Percentiles rank a stretch among this genome's conserved stretches.
phyloP scores from a whole-genome alignment of 352 stramenopile genomes.

The Globisporangium viniferum region DNA sequence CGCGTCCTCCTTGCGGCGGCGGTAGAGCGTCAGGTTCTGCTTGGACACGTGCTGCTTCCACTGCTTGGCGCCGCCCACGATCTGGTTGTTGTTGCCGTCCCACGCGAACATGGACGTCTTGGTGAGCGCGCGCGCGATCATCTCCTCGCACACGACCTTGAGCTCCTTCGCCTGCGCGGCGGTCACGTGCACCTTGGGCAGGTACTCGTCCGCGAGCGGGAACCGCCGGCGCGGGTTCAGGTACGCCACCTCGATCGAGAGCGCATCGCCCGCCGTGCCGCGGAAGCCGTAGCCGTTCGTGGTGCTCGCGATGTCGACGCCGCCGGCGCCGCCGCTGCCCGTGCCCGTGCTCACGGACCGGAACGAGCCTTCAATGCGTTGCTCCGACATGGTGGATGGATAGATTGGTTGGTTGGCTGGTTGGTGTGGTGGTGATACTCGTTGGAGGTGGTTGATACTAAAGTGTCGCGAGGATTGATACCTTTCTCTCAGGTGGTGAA shows the following conservation, averaged over 20 bases:
- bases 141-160: constrained; percentile 42
- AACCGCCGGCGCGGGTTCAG: constrained; percentile 59
- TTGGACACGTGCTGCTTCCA: constrained; percentile 57
- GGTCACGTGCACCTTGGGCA: constrained; percentile 42
- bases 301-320: constrained; percentile 34
- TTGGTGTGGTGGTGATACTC: neutral
- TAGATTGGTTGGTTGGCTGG: neutral
- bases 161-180: constrained; percentile 40
- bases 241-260: constrained; percentile 62
- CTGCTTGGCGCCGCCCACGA: constrained; percentile 29
- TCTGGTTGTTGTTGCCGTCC: constrained; percentile 43
- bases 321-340: constrained; percentile 17
- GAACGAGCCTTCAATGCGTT: constrained; percentile 1
- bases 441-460: neutral
- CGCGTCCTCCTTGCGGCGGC: constrained; percentile 32
- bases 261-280: constrained; percentile 43
- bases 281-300: constrained; percentile 50
- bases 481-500: neutral
- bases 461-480: neutral
- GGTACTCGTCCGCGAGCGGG: constrained; percentile 46
- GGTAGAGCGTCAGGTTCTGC: constrained; percentile 53
- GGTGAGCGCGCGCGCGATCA: constrained; percentile 40
- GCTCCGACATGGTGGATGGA: constrained; percentile 10
- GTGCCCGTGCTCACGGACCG: constrained; percentile 23
- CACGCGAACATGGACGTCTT: constrained; percentile 58